Percentiles rank a stretch among this genome's conserved stretches.
These are phyloP conservation scores for Pulveroboletus frians DNA, from an alignment of 768 basidiomycete species.

Conservation along the genomic window DNA sequence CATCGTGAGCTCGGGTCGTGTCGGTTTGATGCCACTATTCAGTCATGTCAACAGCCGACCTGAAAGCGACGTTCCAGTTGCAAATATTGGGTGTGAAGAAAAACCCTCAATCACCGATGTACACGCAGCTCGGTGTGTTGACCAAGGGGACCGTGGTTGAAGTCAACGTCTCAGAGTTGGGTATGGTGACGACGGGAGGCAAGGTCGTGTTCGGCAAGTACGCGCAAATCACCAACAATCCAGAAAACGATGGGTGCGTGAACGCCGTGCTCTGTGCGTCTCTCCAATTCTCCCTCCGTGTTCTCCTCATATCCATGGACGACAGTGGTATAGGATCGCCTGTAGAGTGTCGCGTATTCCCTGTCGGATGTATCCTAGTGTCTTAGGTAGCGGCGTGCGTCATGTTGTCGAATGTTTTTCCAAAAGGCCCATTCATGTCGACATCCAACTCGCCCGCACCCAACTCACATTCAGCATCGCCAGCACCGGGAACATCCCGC, in stretches of 20 bases:
- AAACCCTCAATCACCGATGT: slow-evolving; percentile 98
- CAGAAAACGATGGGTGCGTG: slow-evolving; percentile 95
- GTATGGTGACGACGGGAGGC: slow-evolving; percentile 95
- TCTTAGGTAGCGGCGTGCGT: slow-evolving; percentile 4
- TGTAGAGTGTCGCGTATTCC: not conserved
- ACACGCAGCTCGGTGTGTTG: slow-evolving; percentile 92
- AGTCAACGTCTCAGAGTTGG: slow-evolving; percentile 97
- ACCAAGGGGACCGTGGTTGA: slow-evolving; percentile 98
- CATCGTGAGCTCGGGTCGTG: slow-evolving; percentile 64
- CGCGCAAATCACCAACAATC: slow-evolving; percentile 90
- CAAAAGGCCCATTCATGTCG: slow-evolving; percentile 20
- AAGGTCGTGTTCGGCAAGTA: slow-evolving; percentile 94
- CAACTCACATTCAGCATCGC: slow-evolving; percentile 29
- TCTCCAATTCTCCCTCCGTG: not conserved
- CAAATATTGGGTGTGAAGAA: slow-evolving; percentile 98
- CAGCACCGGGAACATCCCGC: slow-evolving; percentile 29
- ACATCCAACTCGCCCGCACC: slow-evolving; percentile 26
- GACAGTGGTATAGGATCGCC: slow-evolving; percentile 24
- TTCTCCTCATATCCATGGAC: slow-evolving; percentile 1
- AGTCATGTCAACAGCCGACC: slow-evolving; percentile 57
- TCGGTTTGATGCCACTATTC: not conserved
- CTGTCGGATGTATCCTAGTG: slow-evolving; percentile 13
- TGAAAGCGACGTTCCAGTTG: slow-evolving; percentile 98
- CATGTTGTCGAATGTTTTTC: slow-evolving; percentile 23
- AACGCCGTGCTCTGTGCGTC: slow-evolving; percentile 86